Base-by-base conservation (phyloP, 176 grass and related monocot genomes). In the Stipa capillata region DNA sequence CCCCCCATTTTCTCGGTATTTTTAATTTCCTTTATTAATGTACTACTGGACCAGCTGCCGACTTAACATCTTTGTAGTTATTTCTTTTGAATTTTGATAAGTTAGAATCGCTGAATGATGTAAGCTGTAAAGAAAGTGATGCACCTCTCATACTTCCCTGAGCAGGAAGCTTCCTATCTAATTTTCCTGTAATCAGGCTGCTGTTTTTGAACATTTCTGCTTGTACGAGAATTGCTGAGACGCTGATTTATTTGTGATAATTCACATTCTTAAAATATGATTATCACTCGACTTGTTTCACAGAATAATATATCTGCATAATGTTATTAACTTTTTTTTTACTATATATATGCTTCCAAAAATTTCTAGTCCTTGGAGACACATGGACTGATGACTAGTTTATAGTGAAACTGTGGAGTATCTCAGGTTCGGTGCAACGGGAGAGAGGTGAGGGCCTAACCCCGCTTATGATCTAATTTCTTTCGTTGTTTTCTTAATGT, bases 11-110 rank as follows among this genome's bases (percentile, higher is more conserved):
- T 6, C 42, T 52, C 11, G 17, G 58, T n/a, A 60, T 76, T 84
- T 83, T 80, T 45, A n/a, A 27, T 80, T 75, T 53, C 33, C 40
- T 37, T 17, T 41, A 24, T 51, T 12, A 11, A 79, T 88, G 60
- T 80, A 69, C 60, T 80, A 69, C 60, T 68, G 58, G 5, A 72
- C 29, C 31, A 45, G 44, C 31, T 62, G 39, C 68, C 60, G 50
- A 80, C 50, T 76, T 80, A 69, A 84, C 76, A 50, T 74, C 51
- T 69, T 29, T 75, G 55, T 75, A 74, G 49, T 60, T 69, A 45
- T 75, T 73, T 59, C 53, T 77, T 34, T 4, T 72, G 48, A 69
- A 55, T 79, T 72, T 76, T 84, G 62, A 42, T 71, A 86, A 79
- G 60, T 27, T 88, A 88, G 81, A 79, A 41, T 53, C 32, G 28